Conservation (phyloP, 495 filamentous ascomycete genomes). For the Tuber umbilicatum region DNA sequence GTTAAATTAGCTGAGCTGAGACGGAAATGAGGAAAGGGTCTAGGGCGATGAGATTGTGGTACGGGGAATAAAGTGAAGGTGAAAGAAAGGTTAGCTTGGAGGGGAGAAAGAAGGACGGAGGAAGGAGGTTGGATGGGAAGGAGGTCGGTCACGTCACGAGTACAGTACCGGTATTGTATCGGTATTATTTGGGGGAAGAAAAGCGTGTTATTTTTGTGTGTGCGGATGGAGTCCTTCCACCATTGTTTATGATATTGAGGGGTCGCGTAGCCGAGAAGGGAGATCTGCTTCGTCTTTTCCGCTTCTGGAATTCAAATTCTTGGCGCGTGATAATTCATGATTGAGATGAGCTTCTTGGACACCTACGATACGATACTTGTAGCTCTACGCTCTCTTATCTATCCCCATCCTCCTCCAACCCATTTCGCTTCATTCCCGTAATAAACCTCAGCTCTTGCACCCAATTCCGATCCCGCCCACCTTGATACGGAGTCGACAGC, state of each 20-base stretch:
- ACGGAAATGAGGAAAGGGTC: slow-evolving; percentile 1
- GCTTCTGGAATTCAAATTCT: slow-evolving; percentile 10
- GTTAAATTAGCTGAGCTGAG: slow-evolving; percentile 5
- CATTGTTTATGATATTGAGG: slow-evolving; percentile 34
- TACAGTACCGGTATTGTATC: too few species aligned
- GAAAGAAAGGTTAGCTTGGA: slow-evolving; percentile 22
- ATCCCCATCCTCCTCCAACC: neutral
- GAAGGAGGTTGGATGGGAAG: slow-evolving; percentile 19
- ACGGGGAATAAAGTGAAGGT: neutral
- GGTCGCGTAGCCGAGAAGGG: slow-evolving; percentile 24
- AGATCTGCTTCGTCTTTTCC: slow-evolving; percentile 29
- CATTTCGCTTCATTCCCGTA: neutral
- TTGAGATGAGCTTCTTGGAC: neutral
- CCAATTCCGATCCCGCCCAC: neutral
- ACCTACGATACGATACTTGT: neutral
- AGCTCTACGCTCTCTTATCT: neutral
- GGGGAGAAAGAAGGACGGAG: slow-evolving; percentile 14
- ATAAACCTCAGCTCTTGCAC: neutral
- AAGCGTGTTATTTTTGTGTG: slow-evolving; percentile 24
- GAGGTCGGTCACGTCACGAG: slow-evolving; percentile 29
- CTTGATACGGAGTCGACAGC: neutral
- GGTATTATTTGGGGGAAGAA: neutral
- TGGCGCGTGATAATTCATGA: slow-evolving; percentile 5
- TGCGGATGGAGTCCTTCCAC: slow-evolving; percentile 8
- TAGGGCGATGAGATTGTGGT: slow-evolving; percentile 34